phyloP scores from a whole-genome alignment of 208 protist genomes.

The Crithidia bombi region DNA sequence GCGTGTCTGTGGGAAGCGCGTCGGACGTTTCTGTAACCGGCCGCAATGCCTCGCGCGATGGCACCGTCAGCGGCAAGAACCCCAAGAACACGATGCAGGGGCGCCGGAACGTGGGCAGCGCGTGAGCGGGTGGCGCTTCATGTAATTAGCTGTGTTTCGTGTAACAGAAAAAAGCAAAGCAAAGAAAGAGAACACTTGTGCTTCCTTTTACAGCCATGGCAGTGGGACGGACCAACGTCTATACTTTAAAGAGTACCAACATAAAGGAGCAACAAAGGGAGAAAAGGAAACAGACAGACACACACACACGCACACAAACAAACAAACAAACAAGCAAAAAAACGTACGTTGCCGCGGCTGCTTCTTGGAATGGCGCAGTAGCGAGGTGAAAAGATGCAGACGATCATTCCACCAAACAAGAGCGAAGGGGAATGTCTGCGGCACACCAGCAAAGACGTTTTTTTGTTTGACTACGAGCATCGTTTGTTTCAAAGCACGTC shows the following conservation, averaged over 20 bases:
- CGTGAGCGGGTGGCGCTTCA: neutral
- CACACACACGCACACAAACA: neutral
- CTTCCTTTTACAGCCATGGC: too few species aligned
- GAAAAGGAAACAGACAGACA: neutral
- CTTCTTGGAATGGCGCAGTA: too few species aligned
- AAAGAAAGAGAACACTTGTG: neutral
- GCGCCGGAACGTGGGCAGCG: neutral
- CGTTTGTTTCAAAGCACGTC: too few species aligned
- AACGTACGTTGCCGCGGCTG: too few species aligned
- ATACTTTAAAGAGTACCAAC: neutral
- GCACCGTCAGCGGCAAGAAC: neutral
- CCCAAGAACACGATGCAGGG: slow-evolving; percentile 1
- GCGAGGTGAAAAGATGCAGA: too few species aligned
- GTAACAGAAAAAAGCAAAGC: too few species aligned
- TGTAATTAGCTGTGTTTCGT: too few species aligned
- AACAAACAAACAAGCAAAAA: neutral
- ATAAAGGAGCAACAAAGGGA: too few species aligned
- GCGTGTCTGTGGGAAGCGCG: slow-evolving; percentile 13
- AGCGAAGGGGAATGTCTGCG: too few species aligned
- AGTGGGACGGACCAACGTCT: too few species aligned
- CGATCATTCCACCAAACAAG: neutral
- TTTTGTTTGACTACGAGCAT: too few species aligned
- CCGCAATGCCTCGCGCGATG: slow-evolving; percentile 22
- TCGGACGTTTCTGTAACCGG: neutral
- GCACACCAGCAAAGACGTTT: too few species aligned